Percentiles rank a stretch among this genome's conserved stretches.
phyloP scores from a whole-genome alignment of 306 rosid species.

The Leucaena leucocephala region DNA sequence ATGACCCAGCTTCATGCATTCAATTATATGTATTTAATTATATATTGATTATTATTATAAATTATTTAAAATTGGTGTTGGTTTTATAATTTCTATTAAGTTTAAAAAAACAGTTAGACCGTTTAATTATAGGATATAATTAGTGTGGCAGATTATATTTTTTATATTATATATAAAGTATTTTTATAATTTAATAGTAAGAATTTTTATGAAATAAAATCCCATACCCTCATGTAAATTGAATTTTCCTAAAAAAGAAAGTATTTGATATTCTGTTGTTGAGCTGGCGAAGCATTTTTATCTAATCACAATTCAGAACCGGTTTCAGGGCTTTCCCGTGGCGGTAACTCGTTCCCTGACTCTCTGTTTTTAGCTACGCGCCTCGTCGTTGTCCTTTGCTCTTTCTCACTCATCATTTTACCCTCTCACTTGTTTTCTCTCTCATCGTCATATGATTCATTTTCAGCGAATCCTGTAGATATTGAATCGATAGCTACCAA shows the following conservation, averaged over 20 bases:
- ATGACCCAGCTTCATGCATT: too few relatives aligned
- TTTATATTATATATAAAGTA: too few relatives aligned
- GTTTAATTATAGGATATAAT: too few relatives aligned
- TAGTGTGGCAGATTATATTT: too few relatives aligned
- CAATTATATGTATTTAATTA: too few relatives aligned
- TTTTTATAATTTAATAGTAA: too few relatives aligned
- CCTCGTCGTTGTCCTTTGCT: neutral
- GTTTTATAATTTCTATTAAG: too few relatives aligned
- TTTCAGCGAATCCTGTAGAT: neutral
- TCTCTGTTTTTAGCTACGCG: neutral
- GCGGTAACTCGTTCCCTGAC: neutral
- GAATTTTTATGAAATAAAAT: neutral
- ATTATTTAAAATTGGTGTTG: too few relatives aligned
- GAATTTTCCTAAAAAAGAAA: neutral
- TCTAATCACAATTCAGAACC: too few relatives aligned
- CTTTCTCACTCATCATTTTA: neutral
- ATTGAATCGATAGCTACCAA: neutral
- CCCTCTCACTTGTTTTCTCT: too few relatives aligned
- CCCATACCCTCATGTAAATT: neutral
- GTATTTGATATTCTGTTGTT: neutral
- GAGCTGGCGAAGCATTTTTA: neutral
- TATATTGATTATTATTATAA: too few relatives aligned
- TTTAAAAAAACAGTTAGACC: too few relatives aligned
- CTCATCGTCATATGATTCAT: neutral
- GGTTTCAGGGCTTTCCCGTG: neutral